phyloP scores from a whole-genome alignment of 2,329 filamentous ascomycete genomes.

The Phialocephala subalpina region DNA sequence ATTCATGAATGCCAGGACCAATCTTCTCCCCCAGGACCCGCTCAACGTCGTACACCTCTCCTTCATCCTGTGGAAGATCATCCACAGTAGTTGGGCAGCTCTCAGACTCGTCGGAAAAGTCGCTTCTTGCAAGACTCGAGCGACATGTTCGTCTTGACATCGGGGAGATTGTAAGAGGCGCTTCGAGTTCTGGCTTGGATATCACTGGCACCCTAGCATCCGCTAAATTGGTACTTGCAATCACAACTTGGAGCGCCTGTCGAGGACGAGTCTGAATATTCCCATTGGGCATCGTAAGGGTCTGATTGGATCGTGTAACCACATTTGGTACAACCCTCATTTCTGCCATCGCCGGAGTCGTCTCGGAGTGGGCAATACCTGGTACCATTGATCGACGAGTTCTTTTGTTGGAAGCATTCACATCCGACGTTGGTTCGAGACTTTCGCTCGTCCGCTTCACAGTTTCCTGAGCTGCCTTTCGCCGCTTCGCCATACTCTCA shows the following conservation, averaged over 20 bases:
- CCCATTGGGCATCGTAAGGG: no score
- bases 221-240: no score
- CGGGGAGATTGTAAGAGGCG: no score
- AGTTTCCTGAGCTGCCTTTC: not conserved
- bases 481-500: not conserved
- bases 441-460: not conserved
- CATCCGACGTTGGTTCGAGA: not conserved
- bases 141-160: not conserved
- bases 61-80: not conserved
- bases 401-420: not conserved
- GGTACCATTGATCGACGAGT: not conserved
- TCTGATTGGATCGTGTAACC: no score
- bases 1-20: slow-evolving; percentile 7
- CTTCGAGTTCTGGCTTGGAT: no score
- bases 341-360: no score
- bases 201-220: no score
- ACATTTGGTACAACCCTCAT: no score
- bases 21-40: slow-evolving; percentile 12
- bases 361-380: no score
- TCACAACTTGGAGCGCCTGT: no score
- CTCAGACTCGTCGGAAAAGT: not conserved
- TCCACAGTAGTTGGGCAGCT: not conserved
- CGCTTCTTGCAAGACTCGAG: not conserved
- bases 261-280: no score
- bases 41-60: slow-evolving; percentile 20